Percentiles rank a stretch among this genome's conserved stretches.
These are phyloP conservation scores for Monascus ruber DNA, from an alignment of 2,329 filamentous ascomycete genomes.

Conservation along the genomic window DNA sequence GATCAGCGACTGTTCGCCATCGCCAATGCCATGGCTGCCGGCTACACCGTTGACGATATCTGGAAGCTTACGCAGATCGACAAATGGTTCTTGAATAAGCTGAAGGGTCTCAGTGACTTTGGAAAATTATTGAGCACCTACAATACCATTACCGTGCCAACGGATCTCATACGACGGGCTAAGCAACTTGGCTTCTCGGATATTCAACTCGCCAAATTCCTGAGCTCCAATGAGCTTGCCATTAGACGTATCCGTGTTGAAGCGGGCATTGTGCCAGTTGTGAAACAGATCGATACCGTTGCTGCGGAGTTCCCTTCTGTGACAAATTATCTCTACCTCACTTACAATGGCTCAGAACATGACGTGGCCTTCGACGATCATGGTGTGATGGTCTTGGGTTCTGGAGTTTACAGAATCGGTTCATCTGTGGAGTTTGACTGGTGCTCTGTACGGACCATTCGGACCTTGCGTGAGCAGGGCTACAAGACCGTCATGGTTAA, in stretches of 20 bases:
- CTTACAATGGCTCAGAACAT: slow-evolving; percentile 81
- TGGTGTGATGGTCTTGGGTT: slow-evolving; percentile 91
- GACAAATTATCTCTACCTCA: slow-evolving; percentile 94
- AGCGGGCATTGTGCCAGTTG: slow-evolving; percentile 71
- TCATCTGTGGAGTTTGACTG: slow-evolving; percentile 98
- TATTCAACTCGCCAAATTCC: slow-evolving; percentile 85
- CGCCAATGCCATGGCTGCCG: slow-evolving; percentile 90
- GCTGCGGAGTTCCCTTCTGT: slow-evolving; percentile 90
- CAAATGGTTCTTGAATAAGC: slow-evolving; percentile 91
- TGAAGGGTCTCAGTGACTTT: slow-evolving; percentile 86
- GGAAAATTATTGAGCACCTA: slow-evolving; percentile 64
- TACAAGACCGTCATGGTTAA: slow-evolving; percentile 97
- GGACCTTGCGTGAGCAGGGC: slow-evolving; percentile 71
- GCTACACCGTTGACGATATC: slow-evolving; percentile 91
- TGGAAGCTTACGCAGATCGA: slow-evolving; percentile 98
- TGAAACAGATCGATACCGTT: slow-evolving; percentile 98
- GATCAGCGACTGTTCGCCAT: slow-evolving; percentile 96
- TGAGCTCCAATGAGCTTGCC: slow-evolving; percentile 86
- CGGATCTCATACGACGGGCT: slow-evolving; percentile 62
- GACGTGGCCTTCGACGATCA: slow-evolving; percentile 79
- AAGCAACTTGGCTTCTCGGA: slow-evolving; percentile 95
- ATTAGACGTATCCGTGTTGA: slow-evolving; percentile 77
- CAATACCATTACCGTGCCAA: slow-evolving; percentile 53
- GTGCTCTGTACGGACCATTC: slow-evolving; percentile 91
- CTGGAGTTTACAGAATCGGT: slow-evolving; percentile 92